phyloP scores from a whole-genome alignment of 2,329 filamentous ascomycete genomes.

The Huntiella moniliformis region DNA sequence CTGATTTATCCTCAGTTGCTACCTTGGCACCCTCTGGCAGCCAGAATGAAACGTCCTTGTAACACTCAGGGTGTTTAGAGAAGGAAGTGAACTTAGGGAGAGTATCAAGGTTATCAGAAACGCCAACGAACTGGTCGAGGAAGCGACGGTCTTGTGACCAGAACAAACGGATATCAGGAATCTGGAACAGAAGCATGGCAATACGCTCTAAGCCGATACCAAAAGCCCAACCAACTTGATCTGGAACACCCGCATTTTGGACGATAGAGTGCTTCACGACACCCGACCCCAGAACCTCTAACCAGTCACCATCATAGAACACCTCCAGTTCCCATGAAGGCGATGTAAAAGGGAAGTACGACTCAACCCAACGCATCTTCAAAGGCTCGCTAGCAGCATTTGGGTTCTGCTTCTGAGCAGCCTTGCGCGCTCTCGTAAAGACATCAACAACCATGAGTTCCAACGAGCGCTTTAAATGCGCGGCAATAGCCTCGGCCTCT shows the following conservation, averaged over 20 bases:
- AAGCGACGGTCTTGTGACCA: constrained; percentile 81
- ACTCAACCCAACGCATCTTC: constrained; percentile 82
- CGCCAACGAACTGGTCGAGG: constrained; percentile 59
- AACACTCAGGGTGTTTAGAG: constrained; percentile 75
- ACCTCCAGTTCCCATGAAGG: constrained; percentile 95
- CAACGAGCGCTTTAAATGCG: constrained; percentile 73
- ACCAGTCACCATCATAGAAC: constrained; percentile 85
- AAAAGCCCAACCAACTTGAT: constrained; percentile 83
- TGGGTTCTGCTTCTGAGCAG: constrained; percentile 48
- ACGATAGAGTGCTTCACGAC: constrained; percentile 72
- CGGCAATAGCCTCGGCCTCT: constrained; percentile 65
- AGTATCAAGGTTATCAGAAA: constrained; percentile 29
- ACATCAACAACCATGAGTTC: constrained; percentile 82
- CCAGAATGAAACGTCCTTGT: constrained; percentile 94
- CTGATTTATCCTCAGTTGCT: constrained; percentile 20
- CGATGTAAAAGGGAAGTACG: constrained; percentile 92
- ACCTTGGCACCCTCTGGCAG: constrained; percentile 24
- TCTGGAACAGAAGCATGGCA: constrained; percentile 91
- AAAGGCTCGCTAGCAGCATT: constrained; percentile 46
- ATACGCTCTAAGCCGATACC: constrained; percentile 86
- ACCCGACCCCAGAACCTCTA: constrained; percentile 87
- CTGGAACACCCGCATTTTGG: constrained; percentile 53
- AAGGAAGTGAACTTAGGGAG: constrained; percentile 61
- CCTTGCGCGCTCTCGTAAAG: constrained; percentile 58
- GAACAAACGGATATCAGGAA: constrained; percentile 90